These are phyloP conservation scores for Tetrahymena malaccensis DNA, from an alignment of 73 alveolate genomes.

Conservation along the genomic window DNA sequence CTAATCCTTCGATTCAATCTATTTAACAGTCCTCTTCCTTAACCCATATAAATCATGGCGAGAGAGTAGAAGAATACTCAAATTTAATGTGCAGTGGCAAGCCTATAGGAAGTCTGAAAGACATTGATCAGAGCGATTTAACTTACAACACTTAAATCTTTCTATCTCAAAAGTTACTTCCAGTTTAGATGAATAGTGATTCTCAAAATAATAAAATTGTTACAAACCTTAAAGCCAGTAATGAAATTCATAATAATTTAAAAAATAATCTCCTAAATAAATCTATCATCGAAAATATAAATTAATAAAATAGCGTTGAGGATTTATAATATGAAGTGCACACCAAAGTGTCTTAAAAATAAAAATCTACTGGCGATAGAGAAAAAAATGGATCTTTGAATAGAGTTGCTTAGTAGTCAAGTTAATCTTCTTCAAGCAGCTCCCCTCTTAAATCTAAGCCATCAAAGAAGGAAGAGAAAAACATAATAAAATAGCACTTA, in stretches of 20 bases:
- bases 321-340: background rate
- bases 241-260: background rate
- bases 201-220: background rate
- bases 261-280: background rate
- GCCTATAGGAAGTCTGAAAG: background rate
- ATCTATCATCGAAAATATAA: background rate
- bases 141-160: background rate
- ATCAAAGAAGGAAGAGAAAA: background rate
- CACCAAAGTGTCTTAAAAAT: background rate
- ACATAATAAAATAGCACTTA: background rate
- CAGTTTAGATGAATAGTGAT: background rate
- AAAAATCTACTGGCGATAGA: background rate
- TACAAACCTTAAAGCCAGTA: background rate
- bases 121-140: background rate
- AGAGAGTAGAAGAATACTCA: background rate
- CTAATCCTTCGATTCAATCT: background rate
- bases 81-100: background rate
- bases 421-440: background rate
- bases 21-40: background rate
- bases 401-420: background rate
- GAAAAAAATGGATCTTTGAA: background rate
- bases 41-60: background rate
- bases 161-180: background rate
- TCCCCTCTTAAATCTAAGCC: background rate
- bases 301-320: background rate